These are phyloP conservation scores for Rhizopogon vesiculosus DNA, from an alignment of 768 basidiomycete genomes.

Conservation along the genomic window DNA sequence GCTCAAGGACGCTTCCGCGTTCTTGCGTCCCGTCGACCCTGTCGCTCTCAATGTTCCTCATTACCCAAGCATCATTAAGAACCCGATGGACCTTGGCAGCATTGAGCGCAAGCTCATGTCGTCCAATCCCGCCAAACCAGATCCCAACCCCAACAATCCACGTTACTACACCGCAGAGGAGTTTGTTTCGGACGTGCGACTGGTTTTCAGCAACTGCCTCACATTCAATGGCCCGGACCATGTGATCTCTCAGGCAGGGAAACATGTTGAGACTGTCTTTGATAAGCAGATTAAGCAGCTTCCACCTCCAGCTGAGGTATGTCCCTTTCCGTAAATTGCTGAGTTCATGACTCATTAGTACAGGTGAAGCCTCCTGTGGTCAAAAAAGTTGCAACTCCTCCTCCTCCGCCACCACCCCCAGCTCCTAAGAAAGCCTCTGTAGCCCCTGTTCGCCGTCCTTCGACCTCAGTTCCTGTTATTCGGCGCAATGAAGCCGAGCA, in stretches of 20 bases:
- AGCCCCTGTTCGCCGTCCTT: slow-evolving; percentile 59
- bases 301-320: slow-evolving; percentile 73
- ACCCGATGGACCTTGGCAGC: slow-evolving; percentile 92
- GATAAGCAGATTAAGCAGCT: slow-evolving; percentile 86
- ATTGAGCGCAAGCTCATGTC: slow-evolving; percentile 83
- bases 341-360: slow-evolving; percentile 11
- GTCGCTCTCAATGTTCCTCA: slow-evolving; percentile 82
- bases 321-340: slow-evolving; percentile 23
- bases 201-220: slow-evolving; percentile 83
- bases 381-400: slow-evolving; percentile 38
- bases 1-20: slow-evolving; percentile 76
- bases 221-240: slow-evolving; percentile 96
- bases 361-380: slow-evolving; percentile 39
- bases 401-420: slow-evolving; percentile 32
- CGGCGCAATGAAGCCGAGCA: slow-evolving; percentile 65
- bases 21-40: slow-evolving; percentile 85
- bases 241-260: slow-evolving; percentile 71
- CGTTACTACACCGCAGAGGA: slow-evolving; percentile 76
- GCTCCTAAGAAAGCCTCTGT: slow-evolving; percentile 31
- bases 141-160: slow-evolving; percentile 63
- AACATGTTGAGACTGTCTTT: slow-evolving; percentile 76
- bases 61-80: slow-evolving; percentile 81
- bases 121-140: slow-evolving; percentile 77
- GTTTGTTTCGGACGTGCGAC: slow-evolving; percentile 79
- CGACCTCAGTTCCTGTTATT: slow-evolving; percentile 78